A percentile compares a stretch with the other conserved stretches of the same genome.
These are phyloP conservation scores for Geranium incanum DNA, from an alignment of 441 rosid species.

Conservation along the genomic window DNA sequence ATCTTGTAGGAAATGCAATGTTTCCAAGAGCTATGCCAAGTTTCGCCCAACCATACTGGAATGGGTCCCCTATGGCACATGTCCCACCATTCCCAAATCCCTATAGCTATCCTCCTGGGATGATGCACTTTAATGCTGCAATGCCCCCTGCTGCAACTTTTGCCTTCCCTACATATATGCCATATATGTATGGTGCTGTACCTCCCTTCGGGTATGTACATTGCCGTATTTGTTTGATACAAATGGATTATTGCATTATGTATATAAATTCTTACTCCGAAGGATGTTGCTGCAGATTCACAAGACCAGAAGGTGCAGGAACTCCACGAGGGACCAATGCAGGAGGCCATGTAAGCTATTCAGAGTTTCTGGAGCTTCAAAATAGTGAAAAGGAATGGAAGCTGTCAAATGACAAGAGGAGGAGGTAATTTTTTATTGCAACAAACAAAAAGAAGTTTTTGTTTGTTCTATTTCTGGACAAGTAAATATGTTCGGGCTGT, in stretches of 20 bases:
- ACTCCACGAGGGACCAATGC: conserved; percentile 17
- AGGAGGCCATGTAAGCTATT: conserved; percentile 16
- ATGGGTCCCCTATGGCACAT: conserved; percentile 25
- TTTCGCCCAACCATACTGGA: conserved; percentile 31
- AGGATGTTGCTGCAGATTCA: conserved; percentile 30
- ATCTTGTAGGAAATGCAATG: conserved; percentile 29
- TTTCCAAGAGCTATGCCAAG: conserved; percentile 29
- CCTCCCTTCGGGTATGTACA: conserved; percentile 32
- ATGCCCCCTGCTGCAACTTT: conserved; percentile 27
- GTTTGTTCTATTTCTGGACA: background rate
- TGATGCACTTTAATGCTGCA: conserved; percentile 30
- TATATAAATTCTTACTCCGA: conserved; percentile 9
- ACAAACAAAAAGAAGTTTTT: background rate
- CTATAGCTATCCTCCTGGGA: conserved; percentile 24
- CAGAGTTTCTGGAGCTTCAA: conserved; percentile 22
- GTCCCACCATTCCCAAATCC: conserved; percentile 28
- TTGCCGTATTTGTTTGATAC: background rate
- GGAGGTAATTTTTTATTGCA: conserved; percentile 22
- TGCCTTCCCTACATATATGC: conserved; percentile 27
- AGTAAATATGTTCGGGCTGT: background rate
- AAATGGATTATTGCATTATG: conserved; percentile 2
- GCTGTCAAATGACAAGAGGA: conserved; percentile 20
- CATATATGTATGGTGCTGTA: conserved; percentile 25
- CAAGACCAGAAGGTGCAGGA: conserved; percentile 26
- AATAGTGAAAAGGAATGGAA: conserved; percentile 24